Conservation (phyloP, 768 basidiomycete species). For the Boletus barrowsii region DNA sequence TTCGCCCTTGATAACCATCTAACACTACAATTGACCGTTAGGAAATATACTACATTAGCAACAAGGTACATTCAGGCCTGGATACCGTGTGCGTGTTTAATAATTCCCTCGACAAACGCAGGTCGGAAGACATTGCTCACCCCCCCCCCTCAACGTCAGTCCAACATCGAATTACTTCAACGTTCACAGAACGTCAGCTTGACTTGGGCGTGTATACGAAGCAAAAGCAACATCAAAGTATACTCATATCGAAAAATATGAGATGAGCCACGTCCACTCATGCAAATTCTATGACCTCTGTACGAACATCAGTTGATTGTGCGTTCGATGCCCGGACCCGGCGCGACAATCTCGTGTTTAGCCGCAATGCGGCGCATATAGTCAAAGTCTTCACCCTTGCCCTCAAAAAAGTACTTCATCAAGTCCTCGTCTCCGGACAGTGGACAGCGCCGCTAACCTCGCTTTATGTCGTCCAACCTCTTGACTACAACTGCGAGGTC, state of each 20-base stretch:
- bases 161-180: too few species aligned
- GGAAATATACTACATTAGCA: neutral
- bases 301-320: too few species aligned
- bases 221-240: too few species aligned
- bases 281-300: too few species aligned
- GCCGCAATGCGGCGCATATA: slow-evolving; percentile 38
- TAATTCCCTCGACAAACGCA: neutral
- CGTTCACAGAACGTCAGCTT: too few species aligned
- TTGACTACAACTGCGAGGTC: slow-evolving; percentile 62
- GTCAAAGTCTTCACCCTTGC: slow-evolving; percentile 47
- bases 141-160: neutral
- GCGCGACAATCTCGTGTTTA: too few species aligned
- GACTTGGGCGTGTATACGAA: too few species aligned
- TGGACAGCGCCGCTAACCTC: slow-evolving; percentile 59
- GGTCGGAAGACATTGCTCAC: neutral
- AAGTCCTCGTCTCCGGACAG: slow-evolving; percentile 66
- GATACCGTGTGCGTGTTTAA: neutral
- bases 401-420: slow-evolving; percentile 64
- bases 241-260: too few species aligned
- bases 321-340: too few species aligned
- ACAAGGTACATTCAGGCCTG: neutral
- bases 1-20: too few species aligned
- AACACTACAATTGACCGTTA: too few species aligned
- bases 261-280: too few species aligned
- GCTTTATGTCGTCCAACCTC: slow-evolving; percentile 74